A percentile compares a stretch with the other conserved stretches of the same genome.
Evolutionary conservation across 495 filamentous ascomycete species (phyloP).

Genomic region (Penicillium salamii): DNA sequence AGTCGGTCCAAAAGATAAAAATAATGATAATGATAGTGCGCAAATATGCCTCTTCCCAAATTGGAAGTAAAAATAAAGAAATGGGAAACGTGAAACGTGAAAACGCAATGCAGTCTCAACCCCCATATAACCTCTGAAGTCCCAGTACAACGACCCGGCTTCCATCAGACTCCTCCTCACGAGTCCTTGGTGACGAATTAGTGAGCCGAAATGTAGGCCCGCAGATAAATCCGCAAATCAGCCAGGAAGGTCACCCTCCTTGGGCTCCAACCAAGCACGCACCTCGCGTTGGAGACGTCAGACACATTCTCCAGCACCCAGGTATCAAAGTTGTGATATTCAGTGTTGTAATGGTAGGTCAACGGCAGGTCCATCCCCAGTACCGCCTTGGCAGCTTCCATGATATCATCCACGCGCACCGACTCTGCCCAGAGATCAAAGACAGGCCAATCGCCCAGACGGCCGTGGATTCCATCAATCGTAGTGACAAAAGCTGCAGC

Average conservation of each 20-base stretch:
- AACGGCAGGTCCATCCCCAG: slow-evolving; percentile 5
- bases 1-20: no score
- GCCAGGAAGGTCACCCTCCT: slow-evolving; percentile 16
- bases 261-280: slow-evolving; percentile 38
- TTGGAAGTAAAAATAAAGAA: no score
- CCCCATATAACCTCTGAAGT: no score
- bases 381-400: slow-evolving; percentile 2
- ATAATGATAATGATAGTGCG: no score
- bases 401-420: slow-evolving; percentile 5
- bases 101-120: no score
- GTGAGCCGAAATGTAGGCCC: slow-evolving; percentile 3
- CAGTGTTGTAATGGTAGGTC: slow-evolving; percentile 9
- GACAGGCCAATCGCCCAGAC: slow-evolving; percentile 35
- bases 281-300: slow-evolving; percentile 29
- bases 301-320: slow-evolving; percentile 13
- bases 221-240: slow-evolving; percentile 12
- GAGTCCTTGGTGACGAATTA: no score
- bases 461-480: slow-evolving; percentile 33
- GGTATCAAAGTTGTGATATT: slow-evolving; percentile 11
- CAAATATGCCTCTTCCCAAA: no score
- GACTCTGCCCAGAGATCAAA: slow-evolving; percentile 41
- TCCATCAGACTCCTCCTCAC: no score
- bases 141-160: no score
- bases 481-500: slow-evolving; percentile 29
- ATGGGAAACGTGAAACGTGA: no score